These are phyloP conservation scores for Kazachstania sp. DNA, from an alignment of 1,139 yeast species.

Conservation along the genomic window DNA sequence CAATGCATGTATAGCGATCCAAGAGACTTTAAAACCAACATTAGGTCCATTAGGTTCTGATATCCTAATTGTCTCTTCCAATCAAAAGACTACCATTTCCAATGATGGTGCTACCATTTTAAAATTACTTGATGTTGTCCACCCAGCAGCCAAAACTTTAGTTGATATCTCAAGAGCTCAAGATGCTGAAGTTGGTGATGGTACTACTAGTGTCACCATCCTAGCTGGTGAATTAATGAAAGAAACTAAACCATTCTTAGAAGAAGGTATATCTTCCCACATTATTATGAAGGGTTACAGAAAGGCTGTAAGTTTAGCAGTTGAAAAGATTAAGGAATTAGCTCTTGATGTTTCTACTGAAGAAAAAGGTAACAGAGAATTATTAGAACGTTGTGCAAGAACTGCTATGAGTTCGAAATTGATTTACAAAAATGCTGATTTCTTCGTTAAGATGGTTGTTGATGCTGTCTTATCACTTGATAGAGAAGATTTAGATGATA, in stretches of 20 bases:
- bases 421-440: conserved; percentile 75
- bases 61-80: conserved; percentile 72
- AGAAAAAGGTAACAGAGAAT: conserved; percentile 41
- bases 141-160: conserved; percentile 92
- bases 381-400: conserved; percentile 85
- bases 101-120: conserved; percentile 97
- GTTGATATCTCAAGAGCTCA: conserved; percentile 95
- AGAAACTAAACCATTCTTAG: conserved; percentile 83
- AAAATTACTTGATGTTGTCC: conserved; percentile 87
- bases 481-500: conserved; percentile 76
- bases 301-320: conserved; percentile 71
- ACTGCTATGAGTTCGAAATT: conserved; percentile 97
- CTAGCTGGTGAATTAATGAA: conserved; percentile 91
- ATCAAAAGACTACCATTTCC: conserved; percentile 86
- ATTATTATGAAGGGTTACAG: conserved; percentile 82
- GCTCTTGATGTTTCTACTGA: conserved; percentile 56
- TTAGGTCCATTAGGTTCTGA: conserved; percentile 97
- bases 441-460: conserved; percentile 93
- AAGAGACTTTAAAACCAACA: conserved; percentile 90
- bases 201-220: conserved; percentile 92
- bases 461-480: conserved; percentile 88
- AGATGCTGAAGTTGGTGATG: conserved; percentile 99
- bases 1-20: conserved; percentile 94
- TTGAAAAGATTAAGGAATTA: conserved; percentile 60
- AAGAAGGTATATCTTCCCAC: conserved; percentile 91